Base-by-base conservation (phyloP, 2,329 filamentous ascomycete genomes). In the Phyllosticta paracitricarpa region DNA sequence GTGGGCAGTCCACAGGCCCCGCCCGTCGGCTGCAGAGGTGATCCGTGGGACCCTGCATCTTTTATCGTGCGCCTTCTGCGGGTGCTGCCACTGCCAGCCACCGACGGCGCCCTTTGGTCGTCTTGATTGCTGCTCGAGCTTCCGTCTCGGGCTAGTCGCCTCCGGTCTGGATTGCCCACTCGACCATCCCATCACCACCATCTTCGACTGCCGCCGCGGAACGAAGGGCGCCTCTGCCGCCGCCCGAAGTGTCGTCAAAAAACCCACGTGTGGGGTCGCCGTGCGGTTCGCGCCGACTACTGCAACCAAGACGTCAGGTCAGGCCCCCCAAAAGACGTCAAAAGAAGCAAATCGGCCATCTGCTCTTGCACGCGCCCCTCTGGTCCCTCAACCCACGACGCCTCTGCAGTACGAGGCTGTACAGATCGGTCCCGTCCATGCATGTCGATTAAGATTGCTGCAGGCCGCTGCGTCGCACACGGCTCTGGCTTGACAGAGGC, bases 41-140 rank as follows among this genome's bases (percentile, higher is more conserved):
- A 60, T 60, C 58, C 58, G 28, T 60, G 58, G 53, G 58, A 60
- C 58, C 58, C 58, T 60, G 58, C 58, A 60, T 60, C 35, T 54
- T 19, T 33, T 28, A 28, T 56, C 30, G 33, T 55, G 58, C 58
- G 58, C 58, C 53, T 60, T 53, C 58, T 60, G 58, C 58, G 53
- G 58, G 53, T 33, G 33, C 33, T 40, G 33, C 33, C 33, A 9
- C 4, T 12, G 33, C 33, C 8, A 40, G 33, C 10, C 30, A 2
- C 2, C 30, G 30, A 33, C 30, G 30, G 2, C 30, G 30, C 30
- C 30, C 30, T 33, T 33, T 33, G 30, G 30, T 33, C 30, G 30
- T 40, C 33, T 40, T 40, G 33, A 40, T 40, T 40, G 33, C 33
- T 40, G 33, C 33, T 40, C 33, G 33, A 40, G 33, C 33, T 40